A percentile compares a stretch with the other conserved stretches of the same genome.
Conservation (phyloP, 2,329 filamentous ascomycete genomes). For the Rutstroemia sp. region DNA sequence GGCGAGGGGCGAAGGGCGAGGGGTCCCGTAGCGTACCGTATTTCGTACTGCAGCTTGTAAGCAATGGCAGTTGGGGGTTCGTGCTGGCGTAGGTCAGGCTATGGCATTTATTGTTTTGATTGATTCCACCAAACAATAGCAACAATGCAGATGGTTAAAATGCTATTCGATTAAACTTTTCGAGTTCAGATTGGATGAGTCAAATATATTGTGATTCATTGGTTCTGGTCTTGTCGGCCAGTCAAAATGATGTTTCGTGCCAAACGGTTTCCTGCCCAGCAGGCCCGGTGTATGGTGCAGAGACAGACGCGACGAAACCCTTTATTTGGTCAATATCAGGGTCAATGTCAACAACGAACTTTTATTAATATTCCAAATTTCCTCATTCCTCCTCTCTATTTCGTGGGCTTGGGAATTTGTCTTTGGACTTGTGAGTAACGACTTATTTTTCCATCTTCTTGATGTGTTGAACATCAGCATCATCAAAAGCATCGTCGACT, state of each 20-base stretch:
- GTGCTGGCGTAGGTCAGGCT: too few species aligned
- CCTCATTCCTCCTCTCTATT: slow-evolving; percentile 50
- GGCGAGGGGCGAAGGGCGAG: background rate
- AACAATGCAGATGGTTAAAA: background rate
- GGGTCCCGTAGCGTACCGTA: background rate
- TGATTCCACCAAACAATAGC: background rate
- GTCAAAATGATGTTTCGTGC: background rate
- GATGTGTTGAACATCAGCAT: background rate
- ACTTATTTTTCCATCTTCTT: background rate
- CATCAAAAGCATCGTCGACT: background rate
- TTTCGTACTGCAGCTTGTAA: too few species aligned
- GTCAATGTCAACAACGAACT: slow-evolving; percentile 10
- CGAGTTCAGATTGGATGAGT: background rate
- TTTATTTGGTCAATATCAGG: background rate
- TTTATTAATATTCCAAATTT: slow-evolving; percentile 17
- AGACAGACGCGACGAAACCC: background rate
- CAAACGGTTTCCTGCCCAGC: background rate
- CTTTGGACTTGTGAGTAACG: slow-evolving; percentile 45
- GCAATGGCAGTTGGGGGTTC: too few species aligned
- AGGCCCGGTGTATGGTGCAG: background rate
- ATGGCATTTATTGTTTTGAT: too few species aligned
- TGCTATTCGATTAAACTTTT: background rate
- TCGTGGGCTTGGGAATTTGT: slow-evolving; percentile 54
- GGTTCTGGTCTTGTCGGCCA: background rate
- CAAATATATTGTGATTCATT: background rate